Evolutionary conservation across 1,284 basidiomycete species (phyloP), one percentile per base, ranked within the genome.

Genomic region (Agroathelia rolfsii): DNA sequence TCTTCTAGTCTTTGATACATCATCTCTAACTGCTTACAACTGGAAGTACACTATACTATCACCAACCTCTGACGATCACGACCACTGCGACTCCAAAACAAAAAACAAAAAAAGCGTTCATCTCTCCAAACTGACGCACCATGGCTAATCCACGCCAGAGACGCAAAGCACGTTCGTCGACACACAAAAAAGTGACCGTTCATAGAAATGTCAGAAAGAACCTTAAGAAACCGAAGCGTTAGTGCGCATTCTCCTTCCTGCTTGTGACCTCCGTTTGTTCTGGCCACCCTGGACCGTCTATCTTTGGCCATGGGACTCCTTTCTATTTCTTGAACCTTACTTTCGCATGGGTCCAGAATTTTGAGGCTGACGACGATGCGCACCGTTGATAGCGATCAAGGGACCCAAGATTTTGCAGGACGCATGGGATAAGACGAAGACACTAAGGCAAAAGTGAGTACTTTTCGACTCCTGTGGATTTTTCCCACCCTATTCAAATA

Each of bases 91-190:
- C n/a, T n/a, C n/a, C n/a, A n/a, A n/a, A n/a, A n/a, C n/a, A n/a
- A n/a, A n/a, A n/a, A n/a, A n/a, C n/a, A n/a, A n/a, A n/a, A n/a
- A n/a, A n/a, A n/a, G n/a, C n/a, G n/a, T n/a, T 28, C 24, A 2
- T 19, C 26, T 29, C 9, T n/a, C 19, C 27, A 26, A 26, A 14
- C 18, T 28, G 13, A 21, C 36, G 22, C 26, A 41, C 32, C 6
- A 95, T 96, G 92, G 88, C 83, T 34, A 95, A 94, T 56, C 92
- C 92, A 45, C 75, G 90, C 38, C 92, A 95, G 59, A 69, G 86
- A 40, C 70, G 79, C 41, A 92, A 92, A 60, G 53, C 69, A 32
- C 76, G 79, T 21, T 88, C 86, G 29, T 72, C 74, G 14, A 63
- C 73, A 6, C 68, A 88, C 51, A 73, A 62, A 43, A 61, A 78